Evolutionary conservation across 139 green algal species (phyloP), one percentile per base, ranked within the genome.

Genomic region (Picocystis salinarum): DNA sequence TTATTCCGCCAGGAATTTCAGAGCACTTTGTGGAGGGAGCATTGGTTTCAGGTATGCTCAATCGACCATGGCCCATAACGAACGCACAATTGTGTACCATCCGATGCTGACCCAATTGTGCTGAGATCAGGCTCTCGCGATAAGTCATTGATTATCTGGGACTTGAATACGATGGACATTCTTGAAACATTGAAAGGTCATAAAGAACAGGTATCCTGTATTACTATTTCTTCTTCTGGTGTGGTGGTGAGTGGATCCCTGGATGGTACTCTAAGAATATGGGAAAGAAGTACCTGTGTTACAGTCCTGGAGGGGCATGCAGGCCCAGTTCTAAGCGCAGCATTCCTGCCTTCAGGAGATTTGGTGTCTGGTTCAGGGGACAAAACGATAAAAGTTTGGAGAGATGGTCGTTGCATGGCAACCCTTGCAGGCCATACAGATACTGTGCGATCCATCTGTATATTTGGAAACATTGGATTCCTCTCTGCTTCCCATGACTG

Each of bases 401-500:
- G 31, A 4, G 31, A 20, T 11, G 18, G 17, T 17, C 25, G 74
- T 11, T 74, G 66, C 60, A 37, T 17, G n/a, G n/a, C n/a, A n/a
- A n/a, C n/a, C n/a, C n/a, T n/a, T n/a, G n/a, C 23, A 25, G 48
- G 26, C 12, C 48, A 49, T 22, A 36, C 40, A 4, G 58, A 67
- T 28, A 45, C 58, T 15, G 58, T 67, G 5, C 56, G 58, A 56
- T 70, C 44, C 1, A 60, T 93, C 23, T 59, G 66, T 5, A 24
- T 78, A 46, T 42, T 93, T 22, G 69, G 69, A 3, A 73, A 58
- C 7, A 24, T 91, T 11, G 83, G 82, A 4, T 69, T 96, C 36
- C 67, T 91, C 28, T 91, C 79, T 4, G 86, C 64, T 6, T 95
- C 83, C 2, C 85, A 96, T 58, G 87, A 96, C 59, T 40, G 59